Evolutionary conservation across 495 filamentous ascomycete genomes (phyloP), one percentile per base, ranked within the genome.

Genomic region (Aspergillus asperescens): DNA sequence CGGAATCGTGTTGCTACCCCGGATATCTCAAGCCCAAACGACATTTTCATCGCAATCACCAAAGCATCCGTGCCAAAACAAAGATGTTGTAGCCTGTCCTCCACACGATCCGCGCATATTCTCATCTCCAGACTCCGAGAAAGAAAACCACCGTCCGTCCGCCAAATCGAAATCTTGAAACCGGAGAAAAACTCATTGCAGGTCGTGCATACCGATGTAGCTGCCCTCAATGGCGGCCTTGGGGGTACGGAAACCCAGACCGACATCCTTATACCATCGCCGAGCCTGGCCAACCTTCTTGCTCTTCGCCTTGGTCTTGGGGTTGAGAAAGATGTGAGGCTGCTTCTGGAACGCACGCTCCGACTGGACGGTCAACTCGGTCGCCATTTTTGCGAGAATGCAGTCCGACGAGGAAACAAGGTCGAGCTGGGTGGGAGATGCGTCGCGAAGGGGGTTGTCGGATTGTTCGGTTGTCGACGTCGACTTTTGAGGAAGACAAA

Each of bases 201-300:
- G 59, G 59, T 71, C 65, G 63, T 67, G 60, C 89, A 78, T 94
- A 97, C 92, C 92, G 74, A 99, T 99, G 80, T 96, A 99, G 72
- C 73, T 85, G 70, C 93, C 93, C 78, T 96, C 90, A 81, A 99
- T 97, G 66, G 93, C 93, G 63, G 81, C 87, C 83, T 88, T 90
- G 69, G 93, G 93, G 70, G 94, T 97, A 76, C 88, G 84, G 85
- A 99, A 97, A 62, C 93, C 93, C 73, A 99, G 79, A 71, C 93
- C 93, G 69, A 99, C 89, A 68, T 99, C 94, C 87, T 99, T 99
- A 77, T 90, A 97, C 90, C 90, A 99, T 90, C 93, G 85, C 66
- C 90, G 84, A 61, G 87, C 87, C 83, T 94, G 91, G 68, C 89
- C 90, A 61, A 79, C 74, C 70, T 85, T 85, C 70, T 83, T 82